Percentiles rank a stretch among this genome's conserved stretches.
phyloP scores from a whole-genome alignment of 331 rosid genomes.

The Malus hybrid region DNA sequence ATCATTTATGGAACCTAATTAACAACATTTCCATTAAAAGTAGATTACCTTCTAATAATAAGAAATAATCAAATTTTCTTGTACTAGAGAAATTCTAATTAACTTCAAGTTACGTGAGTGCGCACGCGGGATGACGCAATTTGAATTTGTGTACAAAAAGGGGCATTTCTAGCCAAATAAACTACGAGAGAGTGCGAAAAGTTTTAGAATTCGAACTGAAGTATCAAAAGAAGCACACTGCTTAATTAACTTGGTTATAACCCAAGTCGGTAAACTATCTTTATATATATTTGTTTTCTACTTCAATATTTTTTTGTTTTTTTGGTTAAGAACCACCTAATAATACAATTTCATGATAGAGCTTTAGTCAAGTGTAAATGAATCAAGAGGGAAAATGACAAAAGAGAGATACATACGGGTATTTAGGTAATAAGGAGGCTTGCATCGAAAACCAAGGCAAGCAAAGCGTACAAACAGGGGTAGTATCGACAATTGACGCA shows the following conservation, averaged over 20 bases:
- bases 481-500: slow-evolving; percentile 11
- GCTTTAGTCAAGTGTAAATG: too few species aligned
- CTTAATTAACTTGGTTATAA: too few species aligned
- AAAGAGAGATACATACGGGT: too few species aligned
- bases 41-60: neutral
- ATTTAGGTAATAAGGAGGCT: neutral
- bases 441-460: slow-evolving; percentile 2
- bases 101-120: neutral
- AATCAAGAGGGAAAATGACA: too few species aligned
- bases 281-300: neutral
- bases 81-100: neutral
- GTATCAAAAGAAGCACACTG: neutral
- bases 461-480: slow-evolving; percentile 11
- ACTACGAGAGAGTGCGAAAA: too few species aligned
- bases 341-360: neutral
- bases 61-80: neutral
- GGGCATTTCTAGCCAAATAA: neutral
- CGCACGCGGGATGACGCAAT: accelerated
- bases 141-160: too few species aligned
- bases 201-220: too few species aligned
- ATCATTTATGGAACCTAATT: neutral
- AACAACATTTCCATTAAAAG: neutral
- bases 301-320: too few species aligned
- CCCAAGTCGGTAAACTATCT: neutral
- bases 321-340: too few species aligned